A percentile compares a stretch with the other conserved stretches of the same genome.
Conservation (phyloP, 257 asterid species). For the Nicotiana tomentosiformis region DNA sequence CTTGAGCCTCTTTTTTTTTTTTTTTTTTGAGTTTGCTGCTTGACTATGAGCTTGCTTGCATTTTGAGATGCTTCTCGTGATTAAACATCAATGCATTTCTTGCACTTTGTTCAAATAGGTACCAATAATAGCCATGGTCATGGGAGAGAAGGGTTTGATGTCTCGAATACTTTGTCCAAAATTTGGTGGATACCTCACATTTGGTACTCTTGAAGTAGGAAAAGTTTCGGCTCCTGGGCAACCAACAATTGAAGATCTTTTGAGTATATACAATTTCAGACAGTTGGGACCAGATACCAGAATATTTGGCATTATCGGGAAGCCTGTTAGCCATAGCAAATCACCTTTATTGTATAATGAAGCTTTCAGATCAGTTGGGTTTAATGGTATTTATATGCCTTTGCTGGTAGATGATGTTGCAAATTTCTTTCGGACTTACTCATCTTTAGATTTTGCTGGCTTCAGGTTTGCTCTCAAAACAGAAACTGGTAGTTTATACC, state of each 20-base stretch:
- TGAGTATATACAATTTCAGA: slow-evolving; percentile 74
- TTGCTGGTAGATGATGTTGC: slow-evolving; percentile 77
- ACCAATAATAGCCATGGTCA: slow-evolving; percentile 93
- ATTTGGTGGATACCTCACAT: slow-evolving; percentile 95
- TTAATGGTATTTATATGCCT: slow-evolving; percentile 71
- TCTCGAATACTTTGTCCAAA: slow-evolving; percentile 89
- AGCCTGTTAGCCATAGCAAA: slow-evolving; percentile 96
- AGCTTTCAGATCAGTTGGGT: slow-evolving; percentile 68
- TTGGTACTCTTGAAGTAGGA: slow-evolving; percentile 77
- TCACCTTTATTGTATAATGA: slow-evolving; percentile 75
- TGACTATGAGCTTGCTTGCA: background rate
- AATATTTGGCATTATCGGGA: slow-evolving; percentile 83
- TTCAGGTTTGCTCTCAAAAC: slow-evolving; percentile 61
- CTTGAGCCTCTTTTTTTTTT: background rate
- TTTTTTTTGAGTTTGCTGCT: background rate
- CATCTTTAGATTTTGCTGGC: slow-evolving; percentile 79
- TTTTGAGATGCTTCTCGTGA: background rate
- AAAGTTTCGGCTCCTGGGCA: slow-evolving; percentile 98
- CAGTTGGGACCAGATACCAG: slow-evolving; percentile 74
- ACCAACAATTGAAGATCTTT: slow-evolving; percentile 79
- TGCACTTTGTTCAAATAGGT: slow-evolving; percentile 37
- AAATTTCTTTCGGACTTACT: slow-evolving; percentile 61
- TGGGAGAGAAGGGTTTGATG: slow-evolving; percentile 96
- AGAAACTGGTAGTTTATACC: background rate
- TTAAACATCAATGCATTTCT: background rate